phyloP scores from a whole-genome alignment of 768 basidiomycete genomes.

The Mrakia hoshinonis region DNA sequence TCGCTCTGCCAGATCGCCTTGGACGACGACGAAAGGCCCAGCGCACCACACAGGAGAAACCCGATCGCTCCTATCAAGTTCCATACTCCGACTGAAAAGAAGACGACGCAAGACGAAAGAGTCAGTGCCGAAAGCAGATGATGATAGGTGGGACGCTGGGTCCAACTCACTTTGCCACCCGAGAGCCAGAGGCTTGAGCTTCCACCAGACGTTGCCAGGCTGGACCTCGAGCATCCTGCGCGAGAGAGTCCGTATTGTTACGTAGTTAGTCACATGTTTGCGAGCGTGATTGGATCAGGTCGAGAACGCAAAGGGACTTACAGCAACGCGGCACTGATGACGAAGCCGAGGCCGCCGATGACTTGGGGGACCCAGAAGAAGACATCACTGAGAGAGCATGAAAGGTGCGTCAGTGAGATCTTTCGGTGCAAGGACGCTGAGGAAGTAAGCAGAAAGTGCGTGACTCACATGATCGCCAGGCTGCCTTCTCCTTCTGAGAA shows the following conservation, averaged over 20 bases:
- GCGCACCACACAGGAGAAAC: conserved; percentile 53
- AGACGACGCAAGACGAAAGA: neutral
- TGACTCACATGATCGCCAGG: conserved; percentile 36
- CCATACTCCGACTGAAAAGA: conserved; percentile 46
- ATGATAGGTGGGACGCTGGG: neutral
- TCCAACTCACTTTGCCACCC: conserved; percentile 53
- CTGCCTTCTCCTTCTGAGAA: conserved; percentile 32
- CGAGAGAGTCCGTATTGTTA: too few relatives aligned
- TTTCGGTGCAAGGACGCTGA: neutral
- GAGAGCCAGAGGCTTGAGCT: conserved; percentile 44
- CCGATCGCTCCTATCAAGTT: conserved; percentile 55
- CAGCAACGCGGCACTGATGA: conserved; percentile 45
- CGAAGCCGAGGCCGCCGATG: conserved; percentile 54
- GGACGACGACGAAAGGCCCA: conserved; percentile 45
- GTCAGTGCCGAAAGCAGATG: neutral
- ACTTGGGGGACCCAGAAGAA: conserved; percentile 59
- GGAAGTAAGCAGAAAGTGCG: neutral
- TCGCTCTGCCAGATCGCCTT: conserved; percentile 50
- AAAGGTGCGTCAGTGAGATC: neutral
- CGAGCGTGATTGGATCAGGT: too few relatives aligned
- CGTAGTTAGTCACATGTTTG: too few relatives aligned
- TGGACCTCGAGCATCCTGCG: conserved; percentile 50
- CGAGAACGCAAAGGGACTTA: too few relatives aligned
- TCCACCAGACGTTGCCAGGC: conserved; percentile 47
- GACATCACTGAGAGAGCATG: conserved; percentile 39